Base-by-base conservation (phyloP, 495 filamentous ascomycete genomes). In the Elasticomyces elasticus region DNA sequence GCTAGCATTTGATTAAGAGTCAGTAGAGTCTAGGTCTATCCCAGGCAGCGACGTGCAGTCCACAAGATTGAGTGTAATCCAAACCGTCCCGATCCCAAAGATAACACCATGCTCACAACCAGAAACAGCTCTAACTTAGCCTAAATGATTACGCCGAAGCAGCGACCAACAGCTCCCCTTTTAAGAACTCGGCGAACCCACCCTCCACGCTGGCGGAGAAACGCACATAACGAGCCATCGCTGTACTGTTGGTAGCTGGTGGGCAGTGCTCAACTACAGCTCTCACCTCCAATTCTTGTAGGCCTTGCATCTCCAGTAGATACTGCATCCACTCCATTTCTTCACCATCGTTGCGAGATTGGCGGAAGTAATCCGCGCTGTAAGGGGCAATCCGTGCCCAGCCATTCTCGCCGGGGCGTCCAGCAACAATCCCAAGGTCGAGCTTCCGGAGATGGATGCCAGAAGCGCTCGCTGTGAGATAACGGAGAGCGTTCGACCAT, bases 131-230 rank as follows among this genome's bases (percentile, higher is more conserved):
- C 40, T 11, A 9, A 43, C 10, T 43, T 19, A 43, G 6, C 12
- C 20, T 19, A 43, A 43, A 19, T 22, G 5, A 10, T 23, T 15
- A 45, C 42, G 4, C 19, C 5, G 15, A 5, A 5, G 42, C 6
- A 10, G 31, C 49, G 46, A 28, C 27, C 5, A 69, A 15, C 67
- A 69, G 62, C 58, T 67, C 56, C 35, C 55, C 62, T 46, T 53
- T 66, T 31, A 80, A 48, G 57, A 69, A 78, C 49, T 74, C 70
- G 25, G 65, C 64, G 59, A 80, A 71, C 11, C 72, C 73, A 13
- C 49, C 62, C 56, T 79, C 74, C 6, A 80, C 71, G 24, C 73
- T 74, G 6, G 64, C 66, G n/a, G 73, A 76, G 51, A 79, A 75
- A 13, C 71, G 69, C 9, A 74, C 67, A 60, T 72, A 78, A 44